Evolutionary conservation across 2,329 filamentous ascomycete genomes (phyloP), one percentile per base, ranked within the genome.

Genomic region (Stemphylium vesicarium): DNA sequence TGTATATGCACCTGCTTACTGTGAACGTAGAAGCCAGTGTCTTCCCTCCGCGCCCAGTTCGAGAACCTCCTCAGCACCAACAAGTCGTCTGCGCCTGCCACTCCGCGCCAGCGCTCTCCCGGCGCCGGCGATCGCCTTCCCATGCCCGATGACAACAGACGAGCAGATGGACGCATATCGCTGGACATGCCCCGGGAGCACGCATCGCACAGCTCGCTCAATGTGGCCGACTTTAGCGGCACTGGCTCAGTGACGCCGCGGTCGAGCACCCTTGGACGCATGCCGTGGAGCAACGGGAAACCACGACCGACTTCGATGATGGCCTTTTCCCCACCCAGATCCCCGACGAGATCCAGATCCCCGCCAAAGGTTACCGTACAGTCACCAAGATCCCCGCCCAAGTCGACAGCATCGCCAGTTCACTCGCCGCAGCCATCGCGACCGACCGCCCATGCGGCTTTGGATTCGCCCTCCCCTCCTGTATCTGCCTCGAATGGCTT

Each of bases 41-140:
- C 91, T 46, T 93, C 90, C 46, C 81, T 95, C 57, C 84, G 88
- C 58, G 91, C 89, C 60, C 88, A 90, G 66, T 95, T 94, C 74
- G 91, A 95, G 80, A 91, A 88, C 71, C 86, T 94, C 79, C 81
- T 83, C 62, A 84, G 63, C 53, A 63, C 65, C 16, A 72, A 71
- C 64, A 70, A 69, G 47, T 9, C 51, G 51, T 49, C 67, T 48
- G 53, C 62, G 11, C 56, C 71, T 33, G 47, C 66, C 8, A 56
- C 65, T 22, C 65, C 69, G 31, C 67, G 63, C 49, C 63, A 69
- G 50, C 59, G 63, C 61, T 72, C 71, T 18, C 68, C 69, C 18
- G 81, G 70, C 26, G 56, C 67, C 20, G 32, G 56, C 48, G 67
- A 72, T 53, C 67, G 67, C 45, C 64, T 75, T 29, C 60, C 65